phyloP scores from a whole-genome alignment of 805 yeast species.

The Hanseniaspora guilliermondii region DNA sequence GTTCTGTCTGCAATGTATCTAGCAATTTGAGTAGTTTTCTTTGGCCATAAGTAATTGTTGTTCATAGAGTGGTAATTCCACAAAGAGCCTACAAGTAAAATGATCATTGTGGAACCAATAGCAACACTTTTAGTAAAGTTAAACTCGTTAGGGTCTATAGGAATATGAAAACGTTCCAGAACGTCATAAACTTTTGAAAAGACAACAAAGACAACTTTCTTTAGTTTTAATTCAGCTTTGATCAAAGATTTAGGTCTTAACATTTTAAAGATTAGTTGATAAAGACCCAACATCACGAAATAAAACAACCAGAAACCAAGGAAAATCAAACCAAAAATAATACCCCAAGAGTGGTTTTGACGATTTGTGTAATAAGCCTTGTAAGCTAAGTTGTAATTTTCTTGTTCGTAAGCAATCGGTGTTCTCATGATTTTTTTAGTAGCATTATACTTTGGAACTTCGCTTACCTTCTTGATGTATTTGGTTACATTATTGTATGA shows the following conservation, averaged over 20 bases:
- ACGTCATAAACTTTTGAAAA: not conserved
- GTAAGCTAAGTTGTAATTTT: not conserved
- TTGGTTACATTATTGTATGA: slow-evolving; percentile 6
- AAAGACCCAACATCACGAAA: not conserved
- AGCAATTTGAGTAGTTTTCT: slow-evolving; percentile 15
- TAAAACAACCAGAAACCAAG: slow-evolving; percentile 1
- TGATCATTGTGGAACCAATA: not conserved
- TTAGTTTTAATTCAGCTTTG: not conserved
- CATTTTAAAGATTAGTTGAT: not conserved
- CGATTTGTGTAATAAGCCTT: not conserved
- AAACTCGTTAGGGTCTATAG: not conserved
- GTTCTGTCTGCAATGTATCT: slow-evolving; percentile 39
- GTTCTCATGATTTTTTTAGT: not conserved
- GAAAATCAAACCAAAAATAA: slow-evolving; percentile 5
- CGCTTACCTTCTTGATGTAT: not conserved
- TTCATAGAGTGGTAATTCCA: not conserved
- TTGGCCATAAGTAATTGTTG: slow-evolving; percentile 11
- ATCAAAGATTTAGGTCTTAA: not conserved
- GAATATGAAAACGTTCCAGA: not conserved
- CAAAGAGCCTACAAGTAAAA: not conserved
- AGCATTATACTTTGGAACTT: not conserved
- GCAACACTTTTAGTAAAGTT: not conserved
- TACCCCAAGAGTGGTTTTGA: slow-evolving; percentile 7
- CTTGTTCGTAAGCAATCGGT: not conserved
- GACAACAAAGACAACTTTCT: not conserved